These are phyloP conservation scores for Leptographium flavum DNA, from an alignment of 2,329 filamentous ascomycete genomes.

Conservation along the genomic window DNA sequence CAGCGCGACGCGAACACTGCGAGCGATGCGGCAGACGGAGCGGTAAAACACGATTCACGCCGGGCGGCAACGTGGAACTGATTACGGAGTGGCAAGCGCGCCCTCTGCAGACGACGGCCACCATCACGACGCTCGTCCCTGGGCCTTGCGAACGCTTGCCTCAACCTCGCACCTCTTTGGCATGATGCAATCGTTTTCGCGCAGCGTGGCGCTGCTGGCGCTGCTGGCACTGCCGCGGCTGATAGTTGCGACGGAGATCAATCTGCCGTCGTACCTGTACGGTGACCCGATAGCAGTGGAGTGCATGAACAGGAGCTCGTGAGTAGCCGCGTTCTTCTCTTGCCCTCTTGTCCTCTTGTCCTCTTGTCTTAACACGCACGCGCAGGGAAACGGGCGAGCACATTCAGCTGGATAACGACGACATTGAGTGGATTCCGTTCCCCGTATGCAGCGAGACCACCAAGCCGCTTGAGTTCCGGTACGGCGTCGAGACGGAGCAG, in stretches of 20 bases:
- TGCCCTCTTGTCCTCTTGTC: not conserved
- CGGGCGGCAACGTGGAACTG: no score
- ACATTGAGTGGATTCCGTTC: constrained; percentile 87
- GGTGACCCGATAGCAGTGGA: constrained; percentile 54
- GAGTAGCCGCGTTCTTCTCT: constrained; percentile 25
- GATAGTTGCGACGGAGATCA: constrained; percentile 21
- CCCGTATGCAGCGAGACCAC: constrained; percentile 79
- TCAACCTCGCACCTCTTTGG: not conserved
- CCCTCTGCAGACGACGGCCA: no score
- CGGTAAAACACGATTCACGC: no score
- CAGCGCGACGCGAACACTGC: no score
- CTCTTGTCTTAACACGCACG: not conserved
- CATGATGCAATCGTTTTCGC: not conserved
- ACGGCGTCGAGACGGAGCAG: constrained; percentile 67
- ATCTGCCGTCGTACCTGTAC: constrained; percentile 48
- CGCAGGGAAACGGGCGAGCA: constrained; percentile 79
- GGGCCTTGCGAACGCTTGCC: no score
- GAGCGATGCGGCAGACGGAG: no score
- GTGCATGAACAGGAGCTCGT: constrained; percentile 60
- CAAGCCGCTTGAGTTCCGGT: constrained; percentile 68
- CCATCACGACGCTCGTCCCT: no score
- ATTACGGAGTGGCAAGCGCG: no score
- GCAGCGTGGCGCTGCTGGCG: not conserved
- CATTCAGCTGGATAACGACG: constrained; percentile 64
- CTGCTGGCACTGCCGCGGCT: constrained; percentile 7